Base-by-base conservation (phyloP, 2,329 filamentous ascomycete genomes). In the Diaporthe destruens region DNA sequence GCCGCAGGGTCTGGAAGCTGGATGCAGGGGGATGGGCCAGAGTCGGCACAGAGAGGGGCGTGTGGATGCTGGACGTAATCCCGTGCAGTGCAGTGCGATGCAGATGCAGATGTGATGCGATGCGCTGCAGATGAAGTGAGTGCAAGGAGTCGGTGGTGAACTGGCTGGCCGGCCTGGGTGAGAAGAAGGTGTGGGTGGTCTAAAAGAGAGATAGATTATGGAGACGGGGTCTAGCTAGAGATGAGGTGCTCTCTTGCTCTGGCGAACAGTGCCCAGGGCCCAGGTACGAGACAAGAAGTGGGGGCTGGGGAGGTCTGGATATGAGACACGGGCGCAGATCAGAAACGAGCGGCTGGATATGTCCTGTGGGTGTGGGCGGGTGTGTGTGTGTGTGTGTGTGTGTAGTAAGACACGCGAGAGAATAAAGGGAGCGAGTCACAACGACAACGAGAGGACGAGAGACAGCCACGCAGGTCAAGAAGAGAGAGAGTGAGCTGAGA, bases 21-120 rank as follows among this genome's bases (percentile, higher is more conserved):
- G 42, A 61, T 67, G 67, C 57, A 71, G 67, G 57, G 68, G 68
- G 61, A 53, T 68, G 72, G 59, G 72, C 63, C 49, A 68, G 56
- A 49, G 63, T 72, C 20, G 70, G 65, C 56, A 71, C 42, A 56
- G 57, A 47, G 71, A 69, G 71, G 69, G 59, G 72, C 70, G 72
- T 73, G 65, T 68, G 72, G 63, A 69, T 54, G 34, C 34, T 53
- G 49, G 44, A 47, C 56, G 68, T 53, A 56, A 53, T 39, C 25
- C 61, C n/a, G 36, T 53, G 61, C 61, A 36, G 49, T 51, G 44
- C 61, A 29, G 39, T 55, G 25, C 32, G 56, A 34, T 34, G 53
- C 53, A 55, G 29, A 55, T 32, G 51, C 14, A 32, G 39, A 42
- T 42, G 39, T 14, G 39, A 42, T 42, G 55, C 55, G 56, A n/a